Percentiles rank a stretch among this genome's conserved stretches.
Evolutionary conservation across 1,139 yeast species (phyloP).

Genomic region (Suhomyces bribrorum): DNA sequence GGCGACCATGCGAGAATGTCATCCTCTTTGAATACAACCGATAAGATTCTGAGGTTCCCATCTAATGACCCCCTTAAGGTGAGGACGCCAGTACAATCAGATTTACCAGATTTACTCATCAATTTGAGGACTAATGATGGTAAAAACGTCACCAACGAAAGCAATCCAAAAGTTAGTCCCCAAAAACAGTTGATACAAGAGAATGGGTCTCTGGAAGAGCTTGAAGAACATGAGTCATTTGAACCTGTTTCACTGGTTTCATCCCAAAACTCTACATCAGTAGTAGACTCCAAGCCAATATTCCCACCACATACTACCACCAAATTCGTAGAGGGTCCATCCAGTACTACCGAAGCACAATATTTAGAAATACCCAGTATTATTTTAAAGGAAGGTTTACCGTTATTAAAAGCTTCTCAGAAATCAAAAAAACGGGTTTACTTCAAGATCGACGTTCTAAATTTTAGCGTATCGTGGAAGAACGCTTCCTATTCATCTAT

Average conservation of each 20-base stretch:
- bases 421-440: conserved; percentile 59
- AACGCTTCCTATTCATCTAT: conserved; percentile 18
- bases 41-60: background rate
- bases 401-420: conserved; percentile 65
- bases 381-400: conserved; percentile 45
- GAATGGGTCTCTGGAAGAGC: conserved; percentile 4
- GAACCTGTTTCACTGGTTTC: too few relatives aligned
- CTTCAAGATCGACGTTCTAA: conserved; percentile 34
- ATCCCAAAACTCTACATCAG: too few relatives aligned
- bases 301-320: background rate
- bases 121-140: conserved; percentile 27
- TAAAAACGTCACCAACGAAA: conserved; percentile 2
- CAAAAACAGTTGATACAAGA: conserved; percentile 1
- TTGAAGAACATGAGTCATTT: background rate
- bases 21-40: background rate
- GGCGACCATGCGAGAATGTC: background rate
- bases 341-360: background rate
- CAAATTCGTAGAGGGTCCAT: too few relatives aligned
- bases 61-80: background rate
- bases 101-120: conserved; percentile 23
- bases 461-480: conserved; percentile 51
- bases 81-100: conserved; percentile 28
- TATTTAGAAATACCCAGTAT: conserved; percentile 5
- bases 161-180: background rate
- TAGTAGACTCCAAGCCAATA: background rate